Percentiles rank a stretch among this genome's conserved stretches.
Conservation (phyloP, 805 yeast genomes). For the Nematodospora valgi region DNA sequence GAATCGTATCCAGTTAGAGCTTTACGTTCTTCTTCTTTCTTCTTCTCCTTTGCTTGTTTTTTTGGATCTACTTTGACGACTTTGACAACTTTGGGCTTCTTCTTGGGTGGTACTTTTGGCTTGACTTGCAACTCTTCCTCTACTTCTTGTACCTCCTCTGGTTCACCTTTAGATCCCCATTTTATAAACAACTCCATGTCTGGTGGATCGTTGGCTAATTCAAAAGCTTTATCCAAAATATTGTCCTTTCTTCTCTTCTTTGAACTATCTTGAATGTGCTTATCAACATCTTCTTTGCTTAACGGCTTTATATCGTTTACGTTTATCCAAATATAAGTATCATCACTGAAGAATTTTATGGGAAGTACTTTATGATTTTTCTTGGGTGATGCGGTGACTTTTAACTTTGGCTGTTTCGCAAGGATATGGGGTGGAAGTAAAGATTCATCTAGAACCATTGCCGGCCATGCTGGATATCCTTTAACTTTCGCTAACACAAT, state of each 20-base stretch:
- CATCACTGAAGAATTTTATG: constrained; percentile 71
- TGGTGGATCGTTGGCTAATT: constrained; percentile 47
- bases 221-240: constrained; percentile 48
- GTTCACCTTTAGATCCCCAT: constrained; percentile 43
- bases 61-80: constrained; percentile 7
- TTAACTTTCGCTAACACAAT: constrained; percentile 71
- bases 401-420: constrained; percentile 46
- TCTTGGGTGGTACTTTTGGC: constrained; percentile 13
- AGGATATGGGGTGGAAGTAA: constrained; percentile 57
- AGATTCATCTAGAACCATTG: constrained; percentile 64
- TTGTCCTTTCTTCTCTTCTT: constrained; percentile 39
- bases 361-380: constrained; percentile 28
- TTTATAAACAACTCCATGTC: constrained; percentile 38
- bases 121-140: constrained; percentile 40
- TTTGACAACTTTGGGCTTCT: constrained; percentile 8
- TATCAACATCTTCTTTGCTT: constrained; percentile 37
- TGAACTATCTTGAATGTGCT: constrained; percentile 23
- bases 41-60: constrained; percentile 10
- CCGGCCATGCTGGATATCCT: constrained; percentile 92
- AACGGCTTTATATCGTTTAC: constrained; percentile 49
- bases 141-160: constrained; percentile 44
- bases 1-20: constrained; percentile 24
- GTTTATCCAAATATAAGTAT: constrained; percentile 67
- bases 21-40: constrained; percentile 13
- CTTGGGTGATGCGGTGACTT: constrained; percentile 10